Conservation (phyloP, 345 rosid species). For the Euphorbia lathyris region DNA sequence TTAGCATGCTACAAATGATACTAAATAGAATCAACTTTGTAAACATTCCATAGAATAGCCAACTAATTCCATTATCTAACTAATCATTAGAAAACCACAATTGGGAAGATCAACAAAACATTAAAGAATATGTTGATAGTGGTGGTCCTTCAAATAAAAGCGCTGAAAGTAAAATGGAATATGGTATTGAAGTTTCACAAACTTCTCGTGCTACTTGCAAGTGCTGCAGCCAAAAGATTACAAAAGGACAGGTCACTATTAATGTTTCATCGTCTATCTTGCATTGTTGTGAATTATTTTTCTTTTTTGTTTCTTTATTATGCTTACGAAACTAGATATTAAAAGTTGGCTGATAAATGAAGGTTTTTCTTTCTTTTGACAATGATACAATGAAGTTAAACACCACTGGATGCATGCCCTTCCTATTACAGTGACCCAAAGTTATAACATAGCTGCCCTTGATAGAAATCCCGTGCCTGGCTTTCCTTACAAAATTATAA, state of each 20-base stretch:
- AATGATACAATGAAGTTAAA: not conserved
- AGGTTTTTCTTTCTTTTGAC: too few species aligned
- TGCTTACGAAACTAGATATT: not conserved
- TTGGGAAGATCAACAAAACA: slow-evolving; percentile 93
- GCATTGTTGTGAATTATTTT: not conserved
- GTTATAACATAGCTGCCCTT: too few species aligned
- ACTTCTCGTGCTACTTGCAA: slow-evolving; percentile 83
- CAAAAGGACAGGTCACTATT: slow-evolving; percentile 73
- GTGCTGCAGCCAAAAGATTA: slow-evolving; percentile 63
- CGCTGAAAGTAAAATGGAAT: slow-evolving; percentile 33
- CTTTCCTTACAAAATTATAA: too few species aligned
- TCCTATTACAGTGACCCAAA: not conserved
- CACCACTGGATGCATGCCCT: not conserved
- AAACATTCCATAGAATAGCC: not conserved
- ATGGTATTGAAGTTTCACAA: slow-evolving; percentile 70
- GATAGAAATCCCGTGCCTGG: too few species aligned
- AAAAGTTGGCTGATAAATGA: too few species aligned
- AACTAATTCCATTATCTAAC: not conserved
- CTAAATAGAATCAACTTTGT: too few species aligned
- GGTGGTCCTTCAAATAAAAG: slow-evolving; percentile 28
- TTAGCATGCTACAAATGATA: not conserved
- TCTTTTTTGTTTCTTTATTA: not conserved
- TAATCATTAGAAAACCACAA: not conserved
- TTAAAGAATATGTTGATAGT: slow-evolving; percentile 58
- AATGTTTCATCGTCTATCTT: not conserved